phyloP scores from a whole-genome alignment of 306 rosid genomes.

The Vigna radiata region DNA sequence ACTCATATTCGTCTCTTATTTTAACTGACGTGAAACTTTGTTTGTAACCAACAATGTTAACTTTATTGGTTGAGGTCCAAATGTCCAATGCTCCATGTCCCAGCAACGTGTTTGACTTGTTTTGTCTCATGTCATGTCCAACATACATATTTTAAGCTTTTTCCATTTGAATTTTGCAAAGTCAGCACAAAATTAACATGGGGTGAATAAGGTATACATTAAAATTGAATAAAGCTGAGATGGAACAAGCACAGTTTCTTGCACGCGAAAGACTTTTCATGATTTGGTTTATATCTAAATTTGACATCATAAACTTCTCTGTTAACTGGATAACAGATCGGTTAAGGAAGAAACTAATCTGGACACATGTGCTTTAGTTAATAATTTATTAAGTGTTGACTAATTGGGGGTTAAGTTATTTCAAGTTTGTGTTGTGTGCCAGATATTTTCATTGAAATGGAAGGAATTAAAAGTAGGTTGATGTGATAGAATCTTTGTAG shows the following conservation, averaged over 20 bases:
- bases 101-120: conserved; percentile 49
- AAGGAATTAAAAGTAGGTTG: conserved; percentile 36
- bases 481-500: conserved; percentile 54
- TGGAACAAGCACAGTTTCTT: conserved; percentile 48
- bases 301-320: conserved; percentile 41
- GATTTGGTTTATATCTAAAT: conserved; percentile 42
- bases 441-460: conserved; percentile 40
- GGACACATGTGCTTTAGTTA: not conserved
- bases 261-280: conserved; percentile 47
- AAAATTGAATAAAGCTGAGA: not conserved
- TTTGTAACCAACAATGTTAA: not conserved
- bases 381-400: not conserved
- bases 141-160: conserved; percentile 3
- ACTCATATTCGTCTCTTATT: too few species aligned
- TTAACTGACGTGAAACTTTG: too few species aligned
- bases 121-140: not conserved
- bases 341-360: conserved; percentile 35
- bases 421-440: conserved; percentile 14
- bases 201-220: not conserved
- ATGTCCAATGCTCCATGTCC: conserved; percentile 36
- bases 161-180: conserved; percentile 34
- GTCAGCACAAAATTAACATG: conserved; percentile 55
- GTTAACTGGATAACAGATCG: conserved; percentile 37
- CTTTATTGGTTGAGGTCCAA: conserved; percentile 24
- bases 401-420: conserved; percentile 23